Base-by-base conservation (phyloP, 2,329 filamentous ascomycete species). In the Pseudogymnoascus sp. region DNA sequence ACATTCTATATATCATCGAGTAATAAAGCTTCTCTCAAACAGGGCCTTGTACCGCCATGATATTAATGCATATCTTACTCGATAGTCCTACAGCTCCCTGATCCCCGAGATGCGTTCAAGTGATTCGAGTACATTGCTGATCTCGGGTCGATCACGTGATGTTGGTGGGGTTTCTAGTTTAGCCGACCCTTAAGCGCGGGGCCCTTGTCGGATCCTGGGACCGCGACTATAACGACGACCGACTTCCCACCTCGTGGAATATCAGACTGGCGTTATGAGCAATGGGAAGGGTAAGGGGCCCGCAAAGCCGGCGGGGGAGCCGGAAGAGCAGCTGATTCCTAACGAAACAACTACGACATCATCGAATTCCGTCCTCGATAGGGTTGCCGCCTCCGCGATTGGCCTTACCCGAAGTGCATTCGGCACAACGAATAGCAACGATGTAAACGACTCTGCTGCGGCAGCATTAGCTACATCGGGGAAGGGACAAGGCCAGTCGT, bases 341-440 rank as follows among this genome's bases (percentile, higher is more conserved):
- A 35, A 63, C 29, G 41, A 40, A 35, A 62, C 31, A 36, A 54
- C n/a, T 33, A 21, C 31, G 21, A 24, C 17, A 31, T 54, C 63
- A 15, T 68, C 68, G 13, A 33, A 63, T 29, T 62, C 50, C 8
- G 58, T 71, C 5, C 47, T 70, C 3, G 67, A 66, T 40, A 64
- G 68, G 60, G 63, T 72, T 54, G 63, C 66, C 60, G 66, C 68
- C 58, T 77, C 75, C 26, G 75, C 75, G 31, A 69, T 66, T 10
- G 68, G 69, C 0, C 69, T 77, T 31, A 65, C 73, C 21, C 68
- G 68, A 21, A 71, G 69, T 64, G 66, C 70, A n/a, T 71, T 76
- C 50, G 64, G 63, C 44, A 61, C 66, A 21, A 63, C 66, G 50
- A 63, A 41, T 36, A 50, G 54, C 37, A 65, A 63, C 37, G 67